phyloP scores from a whole-genome alignment of 2,329 filamentous ascomycete species.

The Colletotrichum brevisporum region DNA sequence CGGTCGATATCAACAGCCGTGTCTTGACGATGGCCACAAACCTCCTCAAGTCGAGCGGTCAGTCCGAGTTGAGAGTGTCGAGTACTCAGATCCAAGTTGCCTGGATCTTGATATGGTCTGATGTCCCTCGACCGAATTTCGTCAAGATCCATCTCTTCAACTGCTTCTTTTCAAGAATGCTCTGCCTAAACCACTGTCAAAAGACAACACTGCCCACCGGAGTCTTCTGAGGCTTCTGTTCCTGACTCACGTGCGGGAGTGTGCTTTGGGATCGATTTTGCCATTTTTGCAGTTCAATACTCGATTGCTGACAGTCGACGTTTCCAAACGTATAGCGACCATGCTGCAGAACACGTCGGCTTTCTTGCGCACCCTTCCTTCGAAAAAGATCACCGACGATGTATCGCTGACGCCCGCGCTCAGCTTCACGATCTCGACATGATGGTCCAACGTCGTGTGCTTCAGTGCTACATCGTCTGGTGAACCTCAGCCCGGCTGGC shows the following conservation, averaged over 20 bases:
- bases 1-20: constrained; percentile 93
- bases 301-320: constrained; percentile 90
- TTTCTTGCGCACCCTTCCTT: constrained; percentile 87
- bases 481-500: constrained; percentile 88
- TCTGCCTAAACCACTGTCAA: constrained; percentile 91
- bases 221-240: constrained; percentile 94
- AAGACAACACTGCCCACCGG: constrained; percentile 88
- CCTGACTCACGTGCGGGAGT: constrained; percentile 93
- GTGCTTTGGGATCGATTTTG: constrained; percentile 89
- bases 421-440: constrained; percentile 92
- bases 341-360: constrained; percentile 96
- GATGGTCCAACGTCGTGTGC: constrained; percentile 92
- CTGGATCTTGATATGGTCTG: constrained; percentile 93
- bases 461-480: constrained; percentile 93
- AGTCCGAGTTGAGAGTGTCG: constrained; percentile 90
- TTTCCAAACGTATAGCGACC: constrained; percentile 89
- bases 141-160: constrained; percentile 97
- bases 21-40: constrained; percentile 93
- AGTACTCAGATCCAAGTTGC: constrained; percentile 97
- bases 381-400: constrained; percentile 89
- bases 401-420: constrained; percentile 87
- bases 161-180: constrained; percentile 94
- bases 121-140: constrained; percentile 97
- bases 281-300: constrained; percentile 96
- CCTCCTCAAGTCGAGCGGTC: constrained; percentile 90